phyloP scores from a whole-genome alignment of 1,284 basidiomycete genomes.

The Exobasidium cylindrosporum region DNA sequence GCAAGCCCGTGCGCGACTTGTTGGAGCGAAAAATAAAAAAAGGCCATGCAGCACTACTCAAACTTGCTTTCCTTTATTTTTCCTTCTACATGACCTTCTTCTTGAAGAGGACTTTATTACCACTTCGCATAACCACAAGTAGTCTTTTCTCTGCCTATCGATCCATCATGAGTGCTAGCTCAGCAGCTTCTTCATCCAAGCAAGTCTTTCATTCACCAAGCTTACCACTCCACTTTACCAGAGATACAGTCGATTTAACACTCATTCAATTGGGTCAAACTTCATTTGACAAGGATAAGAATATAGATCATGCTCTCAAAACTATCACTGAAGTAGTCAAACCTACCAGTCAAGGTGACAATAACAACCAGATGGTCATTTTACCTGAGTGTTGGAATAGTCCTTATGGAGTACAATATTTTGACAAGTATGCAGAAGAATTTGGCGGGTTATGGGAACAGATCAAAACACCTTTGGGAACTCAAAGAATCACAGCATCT shows the following conservation, averaged over 20 bases:
- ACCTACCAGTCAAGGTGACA: background rate
- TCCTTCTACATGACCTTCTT: background rate
- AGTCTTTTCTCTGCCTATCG: background rate
- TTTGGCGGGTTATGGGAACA: constrained; percentile 46
- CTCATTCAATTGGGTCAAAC: constrained; percentile 50
- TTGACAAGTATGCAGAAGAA: constrained; percentile 48
- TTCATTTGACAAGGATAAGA: constrained; percentile 43
- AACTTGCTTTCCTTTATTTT: background rate
- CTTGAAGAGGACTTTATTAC: too few relatives aligned
- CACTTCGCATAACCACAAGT: too few relatives aligned
- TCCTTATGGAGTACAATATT: constrained; percentile 76
- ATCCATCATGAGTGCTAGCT: background rate
- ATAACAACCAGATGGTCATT: constrained; percentile 27
- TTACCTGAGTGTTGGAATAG: constrained; percentile 94
- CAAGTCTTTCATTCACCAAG: constrained; percentile 7
- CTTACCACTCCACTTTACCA: background rate
- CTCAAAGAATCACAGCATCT: background rate
- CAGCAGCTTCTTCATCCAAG: background rate
- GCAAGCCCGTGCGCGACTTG: background rate
- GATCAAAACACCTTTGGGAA: constrained; percentile 26
- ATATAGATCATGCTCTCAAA: constrained; percentile 41
- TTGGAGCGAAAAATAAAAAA: too few relatives aligned
- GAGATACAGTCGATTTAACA: constrained; percentile 22
- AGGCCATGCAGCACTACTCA: too few relatives aligned
- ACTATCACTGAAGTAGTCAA: constrained; percentile 25